These are phyloP conservation scores for Mortierella antarctica DNA, from an alignment of 192 early-diverging fungal genomes.

Conservation along the genomic window DNA sequence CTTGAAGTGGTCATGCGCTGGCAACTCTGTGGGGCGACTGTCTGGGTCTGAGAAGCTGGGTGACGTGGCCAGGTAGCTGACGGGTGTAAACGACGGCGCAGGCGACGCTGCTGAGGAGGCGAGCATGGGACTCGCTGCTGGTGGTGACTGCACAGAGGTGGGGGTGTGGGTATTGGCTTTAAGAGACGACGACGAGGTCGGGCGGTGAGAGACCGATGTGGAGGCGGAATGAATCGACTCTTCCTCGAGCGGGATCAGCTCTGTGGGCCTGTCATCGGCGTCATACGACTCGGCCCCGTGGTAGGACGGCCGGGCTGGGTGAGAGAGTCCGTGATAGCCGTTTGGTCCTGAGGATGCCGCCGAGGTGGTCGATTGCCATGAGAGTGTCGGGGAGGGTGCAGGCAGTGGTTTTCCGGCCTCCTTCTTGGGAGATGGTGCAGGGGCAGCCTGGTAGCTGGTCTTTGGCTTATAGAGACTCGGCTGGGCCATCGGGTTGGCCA, in stretches of 20 bases:
- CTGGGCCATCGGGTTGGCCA: conserved; percentile 13
- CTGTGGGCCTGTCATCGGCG: conserved; percentile 48
- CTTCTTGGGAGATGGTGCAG: conserved; percentile 34
- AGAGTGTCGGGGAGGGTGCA: conserved; percentile 13
- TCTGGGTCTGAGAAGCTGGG: conserved; percentile 26
- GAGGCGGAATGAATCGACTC: not conserved
- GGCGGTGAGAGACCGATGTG: not conserved
- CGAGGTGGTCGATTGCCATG: conserved; percentile 25
- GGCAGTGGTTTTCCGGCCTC: conserved; percentile 9
- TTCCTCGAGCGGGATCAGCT: conserved; percentile 36
- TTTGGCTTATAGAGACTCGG: conserved; percentile 32
- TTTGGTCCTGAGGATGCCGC: not conserved
- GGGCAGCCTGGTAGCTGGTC: conserved; percentile 32
- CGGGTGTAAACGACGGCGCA: conserved; percentile 27
- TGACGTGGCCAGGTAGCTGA: conserved; percentile 34
- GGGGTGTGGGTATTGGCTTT: not conserved
- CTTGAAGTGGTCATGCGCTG: not conserved
- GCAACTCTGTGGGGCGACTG: conserved; percentile 18
- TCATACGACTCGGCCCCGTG: conserved; percentile 32
- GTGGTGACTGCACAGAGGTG: conserved; percentile 3
- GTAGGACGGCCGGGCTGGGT: conserved; percentile 26
- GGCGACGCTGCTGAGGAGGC: conserved; percentile 23
- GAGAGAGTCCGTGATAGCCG: conserved; percentile 28
- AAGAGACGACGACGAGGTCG: not conserved
- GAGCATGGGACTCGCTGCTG: not conserved